Evolutionary conservation across 1,284 basidiomycete species (phyloP), one percentile per base, ranked within the genome.

Genomic region (Ustilago nuda): DNA sequence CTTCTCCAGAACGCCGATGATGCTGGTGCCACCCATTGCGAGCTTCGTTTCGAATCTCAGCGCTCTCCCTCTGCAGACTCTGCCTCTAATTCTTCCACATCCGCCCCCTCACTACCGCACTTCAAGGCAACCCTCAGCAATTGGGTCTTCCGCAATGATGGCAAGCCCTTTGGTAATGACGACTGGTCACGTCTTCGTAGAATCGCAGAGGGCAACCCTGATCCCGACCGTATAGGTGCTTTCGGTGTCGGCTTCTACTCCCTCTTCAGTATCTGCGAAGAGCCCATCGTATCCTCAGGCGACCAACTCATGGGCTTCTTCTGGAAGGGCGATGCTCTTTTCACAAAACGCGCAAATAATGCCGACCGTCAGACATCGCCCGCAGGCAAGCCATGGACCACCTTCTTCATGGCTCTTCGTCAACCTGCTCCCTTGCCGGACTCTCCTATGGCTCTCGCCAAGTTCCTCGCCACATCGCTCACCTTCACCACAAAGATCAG

Each of bases 1-100:
- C 90, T 98, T 11, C 88, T 98, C 89, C 89, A 98, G 88, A 98
- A 98, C 83, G 95, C 95, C 15, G 95, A 98, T 84, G 96, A 98
- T 87, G 95, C 94, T 1, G 91, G 91, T 46, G 92, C 94, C 7
- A 76, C 77, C 8, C 70, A 78, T 46, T 85, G 84, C 67, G 82
- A 85, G 71, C 78, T 85, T 12, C 79, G 81, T 45, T 83, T 85
- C 69, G 79, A 83, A 17, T 81, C 75, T 6, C 71, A 77, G 43
- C 59, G 74, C 54, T 41, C 60, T 52, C 13, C 70, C 56, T 35
- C 61, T 36, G n/a, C 62, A 15, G 33, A 33, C 56, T 58, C 56
- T 17, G 8, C 63, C 3, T 23, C 56, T 1, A 33, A 48, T n/a
- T 37, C 52, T 1, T 53, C 52, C 23, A 45, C 55, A 9, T 56